Evolutionary conservation across 1,139 yeast species (phyloP).

Genomic region (Blastobotrys persicus): DNA sequence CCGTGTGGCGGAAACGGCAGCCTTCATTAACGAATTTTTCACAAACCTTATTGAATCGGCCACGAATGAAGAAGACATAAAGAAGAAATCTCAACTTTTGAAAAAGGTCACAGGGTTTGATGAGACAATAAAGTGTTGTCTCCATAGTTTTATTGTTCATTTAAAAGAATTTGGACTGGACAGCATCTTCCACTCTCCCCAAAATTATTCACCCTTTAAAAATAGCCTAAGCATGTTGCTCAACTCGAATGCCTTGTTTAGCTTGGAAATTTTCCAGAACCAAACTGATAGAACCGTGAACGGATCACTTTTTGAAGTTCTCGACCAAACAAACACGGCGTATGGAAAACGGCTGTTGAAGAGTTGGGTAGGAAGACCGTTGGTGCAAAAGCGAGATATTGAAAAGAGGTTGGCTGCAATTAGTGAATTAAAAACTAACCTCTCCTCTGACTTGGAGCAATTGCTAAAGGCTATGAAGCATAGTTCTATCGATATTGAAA

Average conservation of each 20-base stretch:
- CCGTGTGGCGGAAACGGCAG: not conserved
- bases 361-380: slow-evolving; percentile 75
- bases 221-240: slow-evolving; percentile 59
- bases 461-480: slow-evolving; percentile 2
- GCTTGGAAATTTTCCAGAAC: slow-evolving; percentile 72
- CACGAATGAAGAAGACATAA: slow-evolving; percentile 1
- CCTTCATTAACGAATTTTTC: slow-evolving; percentile 21
- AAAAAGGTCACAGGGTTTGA: slow-evolving; percentile 21
- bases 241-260: slow-evolving; percentile 63
- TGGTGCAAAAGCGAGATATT: slow-evolving; percentile 52
- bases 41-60: slow-evolving; percentile 11
- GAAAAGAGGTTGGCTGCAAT: slow-evolving; percentile 63
- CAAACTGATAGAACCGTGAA: slow-evolving; percentile 51
- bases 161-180: slow-evolving; percentile 62
- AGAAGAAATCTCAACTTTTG: slow-evolving; percentile 11
- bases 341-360: slow-evolving; percentile 68
- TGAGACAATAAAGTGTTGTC: slow-evolving; percentile 42
- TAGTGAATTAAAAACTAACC: slow-evolving; percentile 47
- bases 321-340: slow-evolving; percentile 75
- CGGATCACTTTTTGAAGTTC: slow-evolving; percentile 75
- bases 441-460: slow-evolving; percentile 18
- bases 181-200: slow-evolving; percentile 51
- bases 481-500: slow-evolving; percentile 50
- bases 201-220: slow-evolving; percentile 53
- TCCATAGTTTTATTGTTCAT: slow-evolving; percentile 51